Evolutionary conservation across 2,329 filamentous ascomycete species (phyloP).

Genomic region (Botrytis hyacinthi): DNA sequence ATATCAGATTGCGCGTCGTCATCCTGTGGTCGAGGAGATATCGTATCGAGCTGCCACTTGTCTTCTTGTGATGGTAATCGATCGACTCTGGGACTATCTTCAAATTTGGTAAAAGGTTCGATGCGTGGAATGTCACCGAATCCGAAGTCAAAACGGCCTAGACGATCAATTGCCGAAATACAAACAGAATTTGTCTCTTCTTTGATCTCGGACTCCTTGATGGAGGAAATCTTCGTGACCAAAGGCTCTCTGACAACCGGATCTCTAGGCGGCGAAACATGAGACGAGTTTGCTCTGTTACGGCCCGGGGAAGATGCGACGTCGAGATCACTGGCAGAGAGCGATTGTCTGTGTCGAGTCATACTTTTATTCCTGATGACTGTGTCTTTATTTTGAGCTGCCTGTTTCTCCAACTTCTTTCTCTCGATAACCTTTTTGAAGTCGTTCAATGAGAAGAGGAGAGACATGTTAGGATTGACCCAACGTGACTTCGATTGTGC

Average conservation of each 20-base stretch:
- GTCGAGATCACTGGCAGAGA: constrained; percentile 55
- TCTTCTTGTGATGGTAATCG: constrained; percentile 12
- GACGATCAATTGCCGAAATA: constrained; percentile 26
- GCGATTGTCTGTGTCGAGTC: constrained; percentile 58
- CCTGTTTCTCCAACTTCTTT: constrained; percentile 44
- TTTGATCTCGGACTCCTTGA: constrained; percentile 20
- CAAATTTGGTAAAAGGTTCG: constrained; percentile 13
- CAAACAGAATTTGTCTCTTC: constrained; percentile 23
- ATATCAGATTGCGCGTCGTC: constrained; percentile 33
- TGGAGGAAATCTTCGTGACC: not conserved
- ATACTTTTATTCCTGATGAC: constrained; percentile 48
- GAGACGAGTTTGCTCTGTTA: constrained; percentile 53
- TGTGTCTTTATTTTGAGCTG: constrained; percentile 31
- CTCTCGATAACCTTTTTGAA: constrained; percentile 65
- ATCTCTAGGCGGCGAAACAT: constrained; percentile 39
- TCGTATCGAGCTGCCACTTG: not conserved
- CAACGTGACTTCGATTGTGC: constrained; percentile 79
- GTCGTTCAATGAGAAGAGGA: constrained; percentile 86
- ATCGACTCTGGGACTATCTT: constrained; percentile 1
- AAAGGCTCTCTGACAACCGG: constrained; percentile 18
- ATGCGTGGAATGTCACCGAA: constrained; percentile 25
- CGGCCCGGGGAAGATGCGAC: constrained; percentile 48
- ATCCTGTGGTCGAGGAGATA: constrained; percentile 21
- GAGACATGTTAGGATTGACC: constrained; percentile 89
- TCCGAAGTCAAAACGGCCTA: constrained; percentile 36